Evolutionary conservation across 164 flowering plant species (phyloP).

Genomic region (Magnolia kwangsiensis): DNA sequence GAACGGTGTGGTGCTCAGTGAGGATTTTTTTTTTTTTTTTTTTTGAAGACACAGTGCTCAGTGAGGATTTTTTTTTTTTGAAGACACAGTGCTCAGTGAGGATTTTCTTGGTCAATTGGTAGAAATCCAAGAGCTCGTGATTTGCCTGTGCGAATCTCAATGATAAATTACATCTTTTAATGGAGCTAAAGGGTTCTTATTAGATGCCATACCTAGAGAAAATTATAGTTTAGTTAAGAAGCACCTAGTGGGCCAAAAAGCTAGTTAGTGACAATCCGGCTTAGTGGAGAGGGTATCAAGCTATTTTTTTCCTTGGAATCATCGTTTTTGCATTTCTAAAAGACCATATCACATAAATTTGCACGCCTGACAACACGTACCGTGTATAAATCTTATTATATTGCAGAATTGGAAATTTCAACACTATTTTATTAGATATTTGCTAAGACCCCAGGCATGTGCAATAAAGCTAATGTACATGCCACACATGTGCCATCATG

Average conservation of each 20-base stretch:
- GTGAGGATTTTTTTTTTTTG: not conserved
- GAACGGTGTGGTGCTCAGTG: not conserved
- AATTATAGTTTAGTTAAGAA: not conserved
- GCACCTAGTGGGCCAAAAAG: not conserved
- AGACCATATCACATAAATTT: no score
- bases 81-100: not conserved
- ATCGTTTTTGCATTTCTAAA: no score
- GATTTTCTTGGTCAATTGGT: not conserved
- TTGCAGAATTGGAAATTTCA: no score
- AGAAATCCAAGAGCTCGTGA: not conserved
- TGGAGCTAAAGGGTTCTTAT: not conserved
- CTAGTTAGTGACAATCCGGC: not conserved
- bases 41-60: no score
- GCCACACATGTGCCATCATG: no score
- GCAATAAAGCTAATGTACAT: no score
- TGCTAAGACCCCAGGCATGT: no score
- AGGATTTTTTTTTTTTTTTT: not conserved
- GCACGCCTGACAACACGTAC: no score
- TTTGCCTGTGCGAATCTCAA: not conserved
- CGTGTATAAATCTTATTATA: no score
- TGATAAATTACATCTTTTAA: not conserved
- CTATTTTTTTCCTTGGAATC: not conserved
- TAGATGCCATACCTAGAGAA: no score
- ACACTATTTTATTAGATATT: no score
- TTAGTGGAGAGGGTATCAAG: not conserved